These are phyloP conservation scores for Avena sativa DNA, from an alignment of 176 grass and related monocot species.

Conservation along the genomic window DNA sequence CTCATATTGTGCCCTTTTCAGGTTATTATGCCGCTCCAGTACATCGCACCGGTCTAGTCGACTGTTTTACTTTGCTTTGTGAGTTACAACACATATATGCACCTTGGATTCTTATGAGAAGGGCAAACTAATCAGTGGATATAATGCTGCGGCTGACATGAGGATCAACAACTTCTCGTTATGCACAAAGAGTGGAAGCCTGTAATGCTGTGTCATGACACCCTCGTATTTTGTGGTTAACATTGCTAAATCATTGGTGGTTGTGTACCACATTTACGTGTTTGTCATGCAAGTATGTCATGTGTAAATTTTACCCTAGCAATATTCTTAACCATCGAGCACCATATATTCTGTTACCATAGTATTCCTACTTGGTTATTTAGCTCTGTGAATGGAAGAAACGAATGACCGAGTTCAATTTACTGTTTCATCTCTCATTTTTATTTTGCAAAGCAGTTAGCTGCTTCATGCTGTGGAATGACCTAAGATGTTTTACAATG, in stretches of 20 bases:
- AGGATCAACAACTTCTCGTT: neutral
- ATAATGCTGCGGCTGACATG: neutral
- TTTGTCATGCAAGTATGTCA: neutral
- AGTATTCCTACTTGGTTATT: neutral
- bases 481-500: neutral
- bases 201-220: neutral
- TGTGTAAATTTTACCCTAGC: neutral
- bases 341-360: neutral
- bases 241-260: neutral
- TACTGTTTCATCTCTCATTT: neutral
- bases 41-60: neutral
- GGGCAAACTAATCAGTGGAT: neutral
- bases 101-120: slow-evolving; percentile 5
- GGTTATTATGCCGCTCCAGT: slow-evolving; percentile 27
- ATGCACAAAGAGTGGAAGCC: neutral
- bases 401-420: neutral
- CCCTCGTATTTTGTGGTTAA: neutral
- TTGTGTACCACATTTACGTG: neutral
- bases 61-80: neutral
- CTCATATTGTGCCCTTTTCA: slow-evolving; percentile 6
- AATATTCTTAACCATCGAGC: neutral
- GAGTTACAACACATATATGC: neutral
- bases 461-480: neutral
- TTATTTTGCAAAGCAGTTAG: neutral
- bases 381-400: neutral